phyloP scores from a whole-genome alignment of 2,329 filamentous ascomycete species.

The Exophiala xenobiotica region DNA sequence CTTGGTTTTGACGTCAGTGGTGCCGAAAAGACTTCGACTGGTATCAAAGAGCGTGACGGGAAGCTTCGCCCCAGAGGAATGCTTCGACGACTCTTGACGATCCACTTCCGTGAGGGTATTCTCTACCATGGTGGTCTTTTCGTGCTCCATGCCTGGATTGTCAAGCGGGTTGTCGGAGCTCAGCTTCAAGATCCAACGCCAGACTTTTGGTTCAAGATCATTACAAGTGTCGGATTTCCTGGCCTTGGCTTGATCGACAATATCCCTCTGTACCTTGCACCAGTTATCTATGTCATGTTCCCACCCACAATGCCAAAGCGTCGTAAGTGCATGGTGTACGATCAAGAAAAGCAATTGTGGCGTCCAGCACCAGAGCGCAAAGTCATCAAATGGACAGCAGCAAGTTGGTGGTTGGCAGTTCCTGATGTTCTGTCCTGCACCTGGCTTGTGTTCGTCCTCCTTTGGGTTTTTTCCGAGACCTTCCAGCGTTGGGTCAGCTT shows the following conservation, averaged over 20 bases:
- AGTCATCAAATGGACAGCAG: conserved; percentile 14
- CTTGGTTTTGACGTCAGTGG: conserved; percentile 25
- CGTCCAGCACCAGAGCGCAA: conserved; percentile 9
- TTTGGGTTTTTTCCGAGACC: too few species aligned
- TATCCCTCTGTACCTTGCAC: conserved; percentile 18
- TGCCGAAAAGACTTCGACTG: conserved; percentile 3
- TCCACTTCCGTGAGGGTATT: conserved; percentile 23
- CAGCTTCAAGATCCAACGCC: conserved; percentile 1
- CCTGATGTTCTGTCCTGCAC: conserved; percentile 13
- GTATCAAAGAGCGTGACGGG: conserved; percentile 20
- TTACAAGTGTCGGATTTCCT: conserved; percentile 19
- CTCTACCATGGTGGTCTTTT: conserved; percentile 11
- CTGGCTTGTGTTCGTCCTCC: conserved; percentile 7
- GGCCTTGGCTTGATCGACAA: conserved; percentile 17
- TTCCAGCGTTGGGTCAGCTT: too few species aligned
- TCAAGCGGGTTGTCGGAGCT: conserved; percentile 1
- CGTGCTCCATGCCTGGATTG: conserved; percentile 9
- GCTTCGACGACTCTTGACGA: conserved; percentile 7
- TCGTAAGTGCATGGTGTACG: conserved; percentile 18
- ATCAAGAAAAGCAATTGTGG: conserved; percentile 13
- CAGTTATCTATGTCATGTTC: conserved; percentile 22
- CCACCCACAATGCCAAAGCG: conserved; percentile 25
- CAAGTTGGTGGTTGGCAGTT: conserved; percentile 23
- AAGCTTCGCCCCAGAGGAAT: conserved; percentile 5
- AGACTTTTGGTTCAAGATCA: conserved; percentile 16